Evolutionary conservation across 1,139 yeast species (phyloP), one percentile per base, ranked within the genome.

Genomic region (Geotrichum citri-aurantii): DNA sequence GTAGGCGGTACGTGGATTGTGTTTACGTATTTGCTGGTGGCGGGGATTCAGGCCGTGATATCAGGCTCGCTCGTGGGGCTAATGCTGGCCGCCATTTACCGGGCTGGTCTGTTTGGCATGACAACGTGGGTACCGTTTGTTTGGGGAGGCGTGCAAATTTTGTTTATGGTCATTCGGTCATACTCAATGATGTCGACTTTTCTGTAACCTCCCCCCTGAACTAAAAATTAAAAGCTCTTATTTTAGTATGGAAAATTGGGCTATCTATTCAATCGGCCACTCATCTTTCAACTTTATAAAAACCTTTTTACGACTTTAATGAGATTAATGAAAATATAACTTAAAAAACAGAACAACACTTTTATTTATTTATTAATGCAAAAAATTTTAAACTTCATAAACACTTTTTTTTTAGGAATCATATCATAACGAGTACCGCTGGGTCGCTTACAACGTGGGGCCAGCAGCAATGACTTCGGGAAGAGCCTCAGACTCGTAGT

Each of bases 51-150:
- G 64, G 96, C 88, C 0, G 75, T 86, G 55, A 71, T 85, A 4
- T 77, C 85, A 3, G 97, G 97, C 0, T 82, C 93, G 0, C 77
- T 90, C 11, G 79, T 86, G 47, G 97, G 97, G 0, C 75, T 91
- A 14, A 71, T 85, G 69, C 69, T 79, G 49, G 81, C 81, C 1
- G 88, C 91, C 1, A 80, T 90, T 3, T 91, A 91, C 72, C 77
- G 80, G 58, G 85, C 96, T 0, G 96, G 78, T 19, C 64, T 69
- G 58, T 67, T 91, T 69, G 81, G 88, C 26, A 88, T 92, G 93
- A 86, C 95, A 31, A 88, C 97, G 0, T 92, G 98, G 98, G 83
- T 91, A 11, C 98, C 98, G 1, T 79, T 91, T 65, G 81, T 86
- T 55, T 88, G 93, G 84, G 93, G 85, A 0, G 74, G 87, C 5